Base-by-base conservation (phyloP, 2,329 filamentous ascomycete species). In the Hymenoscyphus fructigenus region DNA sequence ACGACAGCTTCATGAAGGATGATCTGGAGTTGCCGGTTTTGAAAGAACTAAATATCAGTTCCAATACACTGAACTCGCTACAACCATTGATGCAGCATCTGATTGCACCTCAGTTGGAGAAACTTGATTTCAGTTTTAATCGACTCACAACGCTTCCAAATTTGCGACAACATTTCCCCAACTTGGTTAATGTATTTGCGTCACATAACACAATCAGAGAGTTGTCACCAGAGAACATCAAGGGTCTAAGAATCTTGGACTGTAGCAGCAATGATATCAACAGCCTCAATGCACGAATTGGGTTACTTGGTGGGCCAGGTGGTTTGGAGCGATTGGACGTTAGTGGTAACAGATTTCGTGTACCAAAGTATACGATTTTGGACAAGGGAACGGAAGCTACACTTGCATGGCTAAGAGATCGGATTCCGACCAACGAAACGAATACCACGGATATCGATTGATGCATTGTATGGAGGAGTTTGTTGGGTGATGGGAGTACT, bases 321-420 rank as follows among this genome's bases (percentile, higher is more conserved):
- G 79, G 87, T 71, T 68, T 86, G 79, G 80, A 90, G 82, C 77
- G 85, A 62, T 80, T 97, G 10, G 90, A 96, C 58, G 90, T 97
- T 3, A 86, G 85, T 32, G 93, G 93, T 0, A 98, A 98, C 75
- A 84, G 88, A 36, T 98, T 98, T 78, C 84, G 92, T 36, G 92
- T 97, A 36, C 94, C 94, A 0, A 87, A 91, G 64, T 93, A 90
- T 80, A 91, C 90, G 68, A 85, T 97, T 6, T 79, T 98, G 58
- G 91, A 94, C 66, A 91, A 92, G 67, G 94, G 94, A 0, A 97
- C 93, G 0, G 92, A 96, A 71, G 90, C 91, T 2, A 89, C 92
- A 0, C 79, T 97, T 69, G 83, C 88, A 59, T 97, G 92, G 90
- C 77, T 97, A 60, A 85, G 91, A 66, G 90, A 92, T 32, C 85